These are phyloP conservation scores for Zygotorulaspora mrakii DNA, from an alignment of 1,139 yeast genomes.

Conservation along the genomic window DNA sequence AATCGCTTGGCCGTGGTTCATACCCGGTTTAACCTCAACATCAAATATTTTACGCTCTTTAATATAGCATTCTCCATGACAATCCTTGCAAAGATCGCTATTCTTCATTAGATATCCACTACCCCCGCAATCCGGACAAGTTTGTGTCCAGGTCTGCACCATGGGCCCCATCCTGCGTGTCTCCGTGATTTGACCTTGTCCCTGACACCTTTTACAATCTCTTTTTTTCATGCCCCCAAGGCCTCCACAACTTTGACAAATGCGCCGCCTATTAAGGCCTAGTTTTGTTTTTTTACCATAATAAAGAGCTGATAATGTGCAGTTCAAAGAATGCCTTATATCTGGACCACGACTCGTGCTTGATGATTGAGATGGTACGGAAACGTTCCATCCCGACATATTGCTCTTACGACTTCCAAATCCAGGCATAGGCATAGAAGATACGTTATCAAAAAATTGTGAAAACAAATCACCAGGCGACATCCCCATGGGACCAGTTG, in stretches of 20 bases:
- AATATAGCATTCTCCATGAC: slow-evolving; percentile 42
- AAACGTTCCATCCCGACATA: background rate
- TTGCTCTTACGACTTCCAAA: slow-evolving; percentile 1
- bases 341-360: slow-evolving; percentile 40
- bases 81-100: slow-evolving; percentile 40
- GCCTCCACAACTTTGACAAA: slow-evolving; percentile 45
- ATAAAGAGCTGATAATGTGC: slow-evolving; percentile 47
- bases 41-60: slow-evolving; percentile 50
- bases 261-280: slow-evolving; percentile 43
- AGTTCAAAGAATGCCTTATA: slow-evolving; percentile 46
- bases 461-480: slow-evolving; percentile 39
- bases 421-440: slow-evolving; percentile 12
- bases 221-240: slow-evolving; percentile 42
- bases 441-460: slow-evolving; percentile 37
- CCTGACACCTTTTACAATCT: slow-evolving; percentile 40
- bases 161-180: slow-evolving; percentile 29
- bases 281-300: slow-evolving; percentile 47
- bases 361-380: background rate
- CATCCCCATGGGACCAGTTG: slow-evolving; percentile 21
- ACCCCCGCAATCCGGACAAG: slow-evolving; percentile 43
- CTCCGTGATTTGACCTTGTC: slow-evolving; percentile 30
- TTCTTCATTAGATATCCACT: slow-evolving; percentile 37
- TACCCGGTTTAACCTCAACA: slow-evolving; percentile 52
- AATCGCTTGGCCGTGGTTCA: slow-evolving; percentile 48
- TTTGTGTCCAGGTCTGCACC: slow-evolving; percentile 32